These are phyloP conservation scores for Arthrocladium fulminans DNA, from an alignment of 2,329 filamentous ascomycete species.

Conservation along the genomic window DNA sequence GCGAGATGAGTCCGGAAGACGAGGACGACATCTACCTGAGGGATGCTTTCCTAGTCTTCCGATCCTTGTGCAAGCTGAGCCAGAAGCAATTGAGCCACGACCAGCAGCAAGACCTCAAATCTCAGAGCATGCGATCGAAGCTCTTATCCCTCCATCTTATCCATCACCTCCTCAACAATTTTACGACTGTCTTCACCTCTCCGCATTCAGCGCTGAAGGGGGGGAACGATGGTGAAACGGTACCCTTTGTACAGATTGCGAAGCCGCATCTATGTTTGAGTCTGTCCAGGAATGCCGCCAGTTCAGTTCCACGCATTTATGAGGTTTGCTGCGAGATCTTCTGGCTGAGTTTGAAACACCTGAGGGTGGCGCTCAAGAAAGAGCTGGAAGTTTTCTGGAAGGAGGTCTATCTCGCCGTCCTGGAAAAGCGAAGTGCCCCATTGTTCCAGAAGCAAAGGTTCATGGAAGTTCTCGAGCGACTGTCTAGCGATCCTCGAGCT, in stretches of 20 bases:
- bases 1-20: slow-evolving; percentile 41
- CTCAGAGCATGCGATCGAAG: slow-evolving; percentile 95
- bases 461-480: slow-evolving; percentile 70
- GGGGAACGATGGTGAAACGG: slow-evolving; percentile 71
- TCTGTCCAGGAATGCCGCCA: slow-evolving; percentile 88
- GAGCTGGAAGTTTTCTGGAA: slow-evolving; percentile 97
- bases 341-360: slow-evolving; percentile 90
- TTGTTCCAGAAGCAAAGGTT: slow-evolving; percentile 88
- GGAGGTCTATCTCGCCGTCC: slow-evolving; percentile 86
- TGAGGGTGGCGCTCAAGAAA: slow-evolving; percentile 94
- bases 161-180: slow-evolving; percentile 89
- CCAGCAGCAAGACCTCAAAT: slow-evolving; percentile 83
- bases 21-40: slow-evolving; percentile 93
- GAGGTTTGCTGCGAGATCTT: slow-evolving; percentile 96
- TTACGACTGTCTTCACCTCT: slow-evolving; percentile 82
- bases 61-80: slow-evolving; percentile 94
- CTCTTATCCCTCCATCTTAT: slow-evolving; percentile 91
- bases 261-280: slow-evolving; percentile 96
- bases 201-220: slow-evolving; percentile 86
- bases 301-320: slow-evolving; percentile 83
- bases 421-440: slow-evolving; percentile 80
- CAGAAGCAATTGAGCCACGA: slow-evolving; percentile 85
- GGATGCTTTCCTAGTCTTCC: slow-evolving; percentile 93
- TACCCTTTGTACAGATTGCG: slow-evolving; percentile 84
- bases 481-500: slow-evolving; percentile 77